phyloP scores from a whole-genome alignment of 2,329 filamentous ascomycete genomes.

The Trichoderma asperellum region DNA sequence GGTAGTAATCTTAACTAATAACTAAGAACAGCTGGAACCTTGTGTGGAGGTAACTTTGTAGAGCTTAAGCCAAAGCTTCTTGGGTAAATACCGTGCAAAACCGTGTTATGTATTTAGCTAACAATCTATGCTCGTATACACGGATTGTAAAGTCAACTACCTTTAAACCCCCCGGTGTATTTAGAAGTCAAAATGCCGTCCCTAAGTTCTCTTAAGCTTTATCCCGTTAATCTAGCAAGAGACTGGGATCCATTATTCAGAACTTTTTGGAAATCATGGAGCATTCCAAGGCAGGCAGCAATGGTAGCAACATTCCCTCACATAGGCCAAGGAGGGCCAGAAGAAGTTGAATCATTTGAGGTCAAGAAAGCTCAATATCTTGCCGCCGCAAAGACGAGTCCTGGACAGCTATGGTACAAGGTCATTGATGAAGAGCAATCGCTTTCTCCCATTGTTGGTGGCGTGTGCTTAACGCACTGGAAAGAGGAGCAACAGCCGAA shows the following conservation, averaged over 20 bases:
- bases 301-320: conserved; percentile 22
- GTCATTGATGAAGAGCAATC: neutral
- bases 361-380: conserved; percentile 8
- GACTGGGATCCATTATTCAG: conserved; percentile 17
- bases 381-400: conserved; percentile 3
- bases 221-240: conserved; percentile 6
- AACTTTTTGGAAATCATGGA: conserved; percentile 19
- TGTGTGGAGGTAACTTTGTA: no score
- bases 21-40: no score
- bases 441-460: neutral
- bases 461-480: conserved; percentile 4
- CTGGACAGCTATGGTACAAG: conserved; percentile 16
- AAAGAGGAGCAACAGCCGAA: neutral
- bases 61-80: no score
- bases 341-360: conserved; percentile 9
- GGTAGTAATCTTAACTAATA: no score
- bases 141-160: no score
- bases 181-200: neutral
- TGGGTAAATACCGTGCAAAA: no score
- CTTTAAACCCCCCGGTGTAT: no score
- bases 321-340: conserved; percentile 6
- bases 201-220: neutral
- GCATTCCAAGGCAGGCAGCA: conserved; percentile 8
- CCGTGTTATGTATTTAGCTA: no score
- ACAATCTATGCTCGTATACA: no score